Conservation (phyloP, 169 alveolate species). For the Sarcocystis neurona region DNA sequence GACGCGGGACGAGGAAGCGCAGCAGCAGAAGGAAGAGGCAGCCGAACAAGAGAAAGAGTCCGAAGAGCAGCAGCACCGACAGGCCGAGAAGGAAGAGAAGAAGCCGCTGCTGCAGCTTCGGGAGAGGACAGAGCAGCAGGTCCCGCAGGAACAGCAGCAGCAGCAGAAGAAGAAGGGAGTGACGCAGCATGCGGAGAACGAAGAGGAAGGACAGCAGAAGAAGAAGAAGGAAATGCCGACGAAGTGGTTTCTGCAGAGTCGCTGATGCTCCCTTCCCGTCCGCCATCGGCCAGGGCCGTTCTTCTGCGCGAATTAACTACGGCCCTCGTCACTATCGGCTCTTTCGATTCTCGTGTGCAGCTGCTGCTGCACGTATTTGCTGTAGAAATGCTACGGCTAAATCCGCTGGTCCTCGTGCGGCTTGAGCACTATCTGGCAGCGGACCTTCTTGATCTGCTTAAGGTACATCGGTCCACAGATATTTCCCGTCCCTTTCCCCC, state of each 20-base stretch:
- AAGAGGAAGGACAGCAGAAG: background rate
- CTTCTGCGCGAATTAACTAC: constrained; percentile 49
- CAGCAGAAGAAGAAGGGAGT: background rate
- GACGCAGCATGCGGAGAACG: background rate
- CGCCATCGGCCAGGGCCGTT: constrained; percentile 40
- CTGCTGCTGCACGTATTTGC: constrained; percentile 45
- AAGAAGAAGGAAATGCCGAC: background rate
- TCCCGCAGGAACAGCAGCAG: background rate
- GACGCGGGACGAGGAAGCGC: background rate
- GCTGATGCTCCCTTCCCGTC: constrained; percentile 16
- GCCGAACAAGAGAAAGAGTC: constrained; percentile 17
- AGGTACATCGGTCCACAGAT: background rate
- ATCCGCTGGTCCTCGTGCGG: constrained; percentile 44
- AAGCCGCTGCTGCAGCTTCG: too few species aligned
- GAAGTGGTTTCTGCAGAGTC: background rate
- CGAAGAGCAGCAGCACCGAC: background rate
- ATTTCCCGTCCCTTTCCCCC: too few species aligned
- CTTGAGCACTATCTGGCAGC: constrained; percentile 57
- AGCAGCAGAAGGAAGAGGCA: background rate
- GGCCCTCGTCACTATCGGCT: constrained; percentile 52
- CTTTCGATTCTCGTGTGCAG: constrained; percentile 53
- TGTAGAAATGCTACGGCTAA: constrained; percentile 16
- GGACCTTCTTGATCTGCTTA: constrained; percentile 40
- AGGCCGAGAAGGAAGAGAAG: background rate
- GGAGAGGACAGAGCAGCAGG: background rate